Evolutionary conservation across 2,329 filamentous ascomycete species (phyloP), one percentile per base, ranked within the genome.

Genomic region (Truncatella angustata): DNA sequence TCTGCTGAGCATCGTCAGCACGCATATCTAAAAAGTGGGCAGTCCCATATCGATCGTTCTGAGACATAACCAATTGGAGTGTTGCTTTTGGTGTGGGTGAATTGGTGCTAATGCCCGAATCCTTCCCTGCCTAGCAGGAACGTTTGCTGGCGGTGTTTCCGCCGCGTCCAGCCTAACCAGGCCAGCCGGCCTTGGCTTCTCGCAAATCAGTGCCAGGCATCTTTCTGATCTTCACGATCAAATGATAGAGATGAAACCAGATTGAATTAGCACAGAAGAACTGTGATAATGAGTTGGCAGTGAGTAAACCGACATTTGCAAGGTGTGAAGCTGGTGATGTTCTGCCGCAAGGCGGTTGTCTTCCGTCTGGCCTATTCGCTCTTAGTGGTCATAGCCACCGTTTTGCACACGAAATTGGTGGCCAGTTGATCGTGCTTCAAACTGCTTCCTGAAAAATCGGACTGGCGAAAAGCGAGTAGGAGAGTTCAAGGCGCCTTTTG

Each of bases 311-410:
- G n/a, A n/a, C n/a, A n/a, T n/a, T n/a, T n/a, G n/a, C n/a, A n/a
- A n/a, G n/a, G n/a, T n/a, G n/a, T n/a, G n/a, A n/a, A n/a, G n/a
- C n/a, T n/a, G n/a, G n/a, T n/a, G n/a, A n/a, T n/a, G n/a, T n/a
- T n/a, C n/a, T n/a, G n/a, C n/a, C n/a, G n/a, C 50, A 23, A 49
- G 44, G 50, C 51, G 21, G 34, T 45, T 34, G 28, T 50, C 45
- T 34, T 43, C 40, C 46, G 30, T 26, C 30, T 39, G 26, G 23
- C 11, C 46, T 16, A 23, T 45, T n/a, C n/a, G n/a, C n/a, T n/a
- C n/a, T n/a, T n/a, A n/a, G n/a, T n/a, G n/a, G n/a, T n/a, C n/a
- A n/a, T n/a, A n/a, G n/a, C n/a, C n/a, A n/a, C n/a, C n/a, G n/a
- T n/a, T n/a, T n/a, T n/a, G n/a, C n/a, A n/a, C n/a, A n/a, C n/a